These are phyloP conservation scores for Leccinum pellstonianum DNA, from an alignment of 768 basidiomycete genomes.

Conservation along the genomic window DNA sequence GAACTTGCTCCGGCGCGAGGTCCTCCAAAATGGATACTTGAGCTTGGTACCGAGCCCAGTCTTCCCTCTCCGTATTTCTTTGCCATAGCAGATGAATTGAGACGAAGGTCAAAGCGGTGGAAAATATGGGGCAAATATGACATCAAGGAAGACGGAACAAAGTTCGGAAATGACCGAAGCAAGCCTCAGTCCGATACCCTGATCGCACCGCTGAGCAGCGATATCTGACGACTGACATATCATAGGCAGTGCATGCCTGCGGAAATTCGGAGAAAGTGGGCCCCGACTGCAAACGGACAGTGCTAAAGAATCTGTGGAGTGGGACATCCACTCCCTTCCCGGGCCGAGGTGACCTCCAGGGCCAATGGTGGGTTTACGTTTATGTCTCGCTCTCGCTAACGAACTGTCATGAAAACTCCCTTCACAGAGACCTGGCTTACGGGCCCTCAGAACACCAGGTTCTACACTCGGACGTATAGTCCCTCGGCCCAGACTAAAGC, in stretches of 20 bases:
- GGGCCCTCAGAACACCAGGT: slow-evolving; percentile 55
- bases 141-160: slow-evolving; percentile 16
- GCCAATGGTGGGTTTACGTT: too few species aligned
- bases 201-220: slow-evolving; percentile 3
- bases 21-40: slow-evolving; percentile 64
- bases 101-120: slow-evolving; percentile 62
- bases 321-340: neutral
- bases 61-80: slow-evolving; percentile 48
- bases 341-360: too few species aligned
- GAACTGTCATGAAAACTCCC: slow-evolving; percentile 15
- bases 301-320: neutral
- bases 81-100: slow-evolving; percentile 64
- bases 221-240: slow-evolving; percentile 14
- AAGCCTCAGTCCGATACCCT: neutral
- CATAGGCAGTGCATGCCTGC: neutral
- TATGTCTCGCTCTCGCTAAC: neutral
- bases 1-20: slow-evolving; percentile 52
- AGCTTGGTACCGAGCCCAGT: slow-evolving; percentile 53
- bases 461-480: slow-evolving; percentile 69
- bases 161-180: neutral
- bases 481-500: slow-evolving; percentile 47
- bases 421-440: slow-evolving; percentile 54
- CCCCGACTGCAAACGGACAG: neutral
- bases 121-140: slow-evolving; percentile 62
- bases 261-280: neutral